These are phyloP conservation scores for Groenewaldozyma salmanticensis DNA, from an alignment of 805 yeast genomes.

Conservation along the genomic window DNA sequence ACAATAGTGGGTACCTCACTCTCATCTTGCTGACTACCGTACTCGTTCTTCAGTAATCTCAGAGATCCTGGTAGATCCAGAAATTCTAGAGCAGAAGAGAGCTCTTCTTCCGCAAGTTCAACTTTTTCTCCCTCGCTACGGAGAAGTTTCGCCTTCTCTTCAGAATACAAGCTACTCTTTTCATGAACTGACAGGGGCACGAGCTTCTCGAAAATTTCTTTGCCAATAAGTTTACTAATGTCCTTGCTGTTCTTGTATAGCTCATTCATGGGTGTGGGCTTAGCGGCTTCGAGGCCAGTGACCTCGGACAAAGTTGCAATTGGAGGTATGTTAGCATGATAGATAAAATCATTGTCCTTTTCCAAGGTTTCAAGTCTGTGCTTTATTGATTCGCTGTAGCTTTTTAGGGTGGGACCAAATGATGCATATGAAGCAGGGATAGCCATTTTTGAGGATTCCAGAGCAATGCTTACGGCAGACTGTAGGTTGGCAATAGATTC, in stretches of 20 bases:
- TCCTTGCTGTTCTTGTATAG: slow-evolving; percentile 29
- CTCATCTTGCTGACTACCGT: slow-evolving; percentile 15
- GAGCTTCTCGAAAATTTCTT: slow-evolving; percentile 63
- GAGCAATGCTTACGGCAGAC: slow-evolving; percentile 33
- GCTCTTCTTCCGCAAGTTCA: slow-evolving; percentile 72
- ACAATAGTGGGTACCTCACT: slow-evolving; percentile 32
- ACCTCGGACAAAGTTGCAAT: slow-evolving; percentile 51
- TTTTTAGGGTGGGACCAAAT: slow-evolving; percentile 16
- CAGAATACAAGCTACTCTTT: slow-evolving; percentile 77
- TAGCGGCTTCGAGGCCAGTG: slow-evolving; percentile 59
- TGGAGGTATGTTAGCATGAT: slow-evolving; percentile 68
- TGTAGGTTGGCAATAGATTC: slow-evolving; percentile 60
- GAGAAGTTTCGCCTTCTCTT: slow-evolving; percentile 69
- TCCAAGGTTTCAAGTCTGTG: slow-evolving; percentile 35
- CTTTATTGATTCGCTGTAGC: slow-evolving; percentile 18
- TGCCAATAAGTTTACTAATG: slow-evolving; percentile 38
- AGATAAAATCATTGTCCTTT: slow-evolving; percentile 84
- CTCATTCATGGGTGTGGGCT: slow-evolving; percentile 40
- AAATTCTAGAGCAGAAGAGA: slow-evolving; percentile 69
- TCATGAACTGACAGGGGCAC: slow-evolving; percentile 85
- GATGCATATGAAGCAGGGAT: slow-evolving; percentile 17
- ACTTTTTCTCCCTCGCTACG: slow-evolving; percentile 65
- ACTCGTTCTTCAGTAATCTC: slow-evolving; percentile 35
- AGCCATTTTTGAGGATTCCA: slow-evolving; percentile 18
- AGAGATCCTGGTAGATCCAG: slow-evolving; percentile 64